phyloP scores from a whole-genome alignment of 805 yeast species.

The Pichia cephalocereana region DNA sequence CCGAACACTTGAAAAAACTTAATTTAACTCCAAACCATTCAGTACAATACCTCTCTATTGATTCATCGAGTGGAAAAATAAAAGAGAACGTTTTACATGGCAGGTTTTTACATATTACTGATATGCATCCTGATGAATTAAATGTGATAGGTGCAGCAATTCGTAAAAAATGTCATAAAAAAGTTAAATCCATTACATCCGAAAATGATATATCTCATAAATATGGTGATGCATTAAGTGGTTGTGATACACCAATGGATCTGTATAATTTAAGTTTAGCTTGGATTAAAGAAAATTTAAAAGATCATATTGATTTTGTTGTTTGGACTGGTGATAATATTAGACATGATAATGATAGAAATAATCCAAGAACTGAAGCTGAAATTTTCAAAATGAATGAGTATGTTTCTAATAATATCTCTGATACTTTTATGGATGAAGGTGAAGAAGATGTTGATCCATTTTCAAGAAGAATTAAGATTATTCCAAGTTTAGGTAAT shows the following conservation, averaged over 20 bases:
- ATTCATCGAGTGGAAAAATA: neutral
- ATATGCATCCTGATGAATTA: conserved; percentile 73
- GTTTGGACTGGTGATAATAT: conserved; percentile 90
- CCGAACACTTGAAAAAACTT: conserved; percentile 22
- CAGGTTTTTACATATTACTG: conserved; percentile 77
- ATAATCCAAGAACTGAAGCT: conserved; percentile 61
- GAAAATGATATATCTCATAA: conserved; percentile 43
- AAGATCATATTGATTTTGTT: conserved; percentile 74
- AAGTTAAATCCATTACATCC: conserved; percentile 25
- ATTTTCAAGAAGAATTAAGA: conserved; percentile 25
- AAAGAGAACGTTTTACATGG: conserved; percentile 42
- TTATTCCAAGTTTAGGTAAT: conserved; percentile 73
- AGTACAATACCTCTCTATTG: conserved; percentile 11
- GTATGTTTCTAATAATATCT: conserved; percentile 43
- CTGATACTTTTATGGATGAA: conserved; percentile 41
- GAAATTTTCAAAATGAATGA: conserved; percentile 65
- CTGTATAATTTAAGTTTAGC: conserved; percentile 53
- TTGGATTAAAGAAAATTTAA: conserved; percentile 58
- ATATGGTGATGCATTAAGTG: conserved; percentile 66
- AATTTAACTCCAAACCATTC: conserved; percentile 36
- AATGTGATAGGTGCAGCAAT: conserved; percentile 45
- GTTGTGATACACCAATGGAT: conserved; percentile 68
- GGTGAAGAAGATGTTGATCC: conserved; percentile 26
- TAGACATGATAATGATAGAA: conserved; percentile 75
- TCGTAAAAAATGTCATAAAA: conserved; percentile 47